Evolutionary conservation across 1,139 yeast species (phyloP).

Genomic region (Lizanozyma gosingica): DNA sequence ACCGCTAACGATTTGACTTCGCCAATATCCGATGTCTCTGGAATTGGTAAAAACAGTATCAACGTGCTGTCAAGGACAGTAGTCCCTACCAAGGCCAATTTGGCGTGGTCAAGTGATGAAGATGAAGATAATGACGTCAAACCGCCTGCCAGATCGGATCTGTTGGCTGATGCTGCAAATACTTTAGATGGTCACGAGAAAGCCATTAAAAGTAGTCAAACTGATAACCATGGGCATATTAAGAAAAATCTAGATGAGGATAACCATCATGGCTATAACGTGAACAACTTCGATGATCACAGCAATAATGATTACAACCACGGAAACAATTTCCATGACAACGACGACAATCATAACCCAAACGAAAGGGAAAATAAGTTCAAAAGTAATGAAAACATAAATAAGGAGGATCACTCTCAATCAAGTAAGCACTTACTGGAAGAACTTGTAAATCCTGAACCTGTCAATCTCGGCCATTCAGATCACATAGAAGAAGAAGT

Average conservation of each 20-base stretch:
- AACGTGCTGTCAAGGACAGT: conserved; percentile 52
- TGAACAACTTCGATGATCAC: not conserved
- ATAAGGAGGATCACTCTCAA: no score
- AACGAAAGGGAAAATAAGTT: no score
- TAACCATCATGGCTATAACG: no score
- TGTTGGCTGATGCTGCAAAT: conserved; percentile 1
- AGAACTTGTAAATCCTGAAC: no score
- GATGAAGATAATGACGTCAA: conserved; percentile 34
- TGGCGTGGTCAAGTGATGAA: conserved; percentile 80
- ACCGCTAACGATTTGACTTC: not conserved
- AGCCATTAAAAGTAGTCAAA: conserved; percentile 1
- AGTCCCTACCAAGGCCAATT: conserved; percentile 67
- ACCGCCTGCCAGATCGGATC: not conserved
- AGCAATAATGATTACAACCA: not conserved
- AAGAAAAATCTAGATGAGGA: not conserved
- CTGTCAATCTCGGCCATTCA: no score
- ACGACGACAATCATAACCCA: conserved; percentile 1
- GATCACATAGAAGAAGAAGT: not conserved
- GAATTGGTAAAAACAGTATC: not conserved
- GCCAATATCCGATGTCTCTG: not conserved
- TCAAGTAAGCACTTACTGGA: no score
- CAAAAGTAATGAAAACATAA: no score
- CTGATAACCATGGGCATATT: conserved; percentile 1
- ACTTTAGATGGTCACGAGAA: conserved; percentile 1
- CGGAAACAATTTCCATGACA: not conserved